Base-by-base conservation (phyloP, 106 monocot genomes). In the Platanthera zijinensis region DNA sequence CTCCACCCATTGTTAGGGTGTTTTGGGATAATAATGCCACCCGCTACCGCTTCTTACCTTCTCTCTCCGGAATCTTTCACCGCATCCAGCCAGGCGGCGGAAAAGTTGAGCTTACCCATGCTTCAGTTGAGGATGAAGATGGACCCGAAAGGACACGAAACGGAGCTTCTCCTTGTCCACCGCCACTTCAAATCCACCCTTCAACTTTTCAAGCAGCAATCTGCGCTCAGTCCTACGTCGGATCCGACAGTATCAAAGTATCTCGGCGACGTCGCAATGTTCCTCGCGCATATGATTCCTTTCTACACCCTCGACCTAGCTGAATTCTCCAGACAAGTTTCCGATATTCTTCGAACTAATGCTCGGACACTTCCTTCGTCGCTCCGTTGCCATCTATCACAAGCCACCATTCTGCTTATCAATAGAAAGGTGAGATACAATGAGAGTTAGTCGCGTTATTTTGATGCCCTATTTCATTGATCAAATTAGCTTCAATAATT, bases 41-140 rank as follows among this genome's bases (percentile, higher is more conserved):
- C 78, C 30, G 57, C 80, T 10, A 63, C 46, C 19, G 57, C 80
- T 19, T 19, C 59, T 61, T 8, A 61, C 59, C 59, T 61, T 48
- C 79, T 86, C 52, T 86, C 88, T 9, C 84, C 89, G 77, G 83
- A 85, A 51, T 83, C 88, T 1, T 62, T 85, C 18, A 61, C 83
- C 0, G 89, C 96, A 14, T 83, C 96, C 13, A 89, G 91, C 0
- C 77, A 50, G 53, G 75, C 76, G 0, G 57, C 89, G 5, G 87
- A 82, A 32, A 75, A 57, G 56, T 57, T 92, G 12, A 90, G 73
- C 75, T 86, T 97, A 17, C 94, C 86, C 2, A 57, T 83, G 14
- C 83, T 97, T 57, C 97, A 97, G 71, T 91, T 89, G 5, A 94
- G 89, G 91, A 97, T 97, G 94, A 97, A 97, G 82, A 81, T 83